Evolutionary conservation across 176 grass and related monocot genomes (phyloP).

Genomic region (Canna indica): DNA sequence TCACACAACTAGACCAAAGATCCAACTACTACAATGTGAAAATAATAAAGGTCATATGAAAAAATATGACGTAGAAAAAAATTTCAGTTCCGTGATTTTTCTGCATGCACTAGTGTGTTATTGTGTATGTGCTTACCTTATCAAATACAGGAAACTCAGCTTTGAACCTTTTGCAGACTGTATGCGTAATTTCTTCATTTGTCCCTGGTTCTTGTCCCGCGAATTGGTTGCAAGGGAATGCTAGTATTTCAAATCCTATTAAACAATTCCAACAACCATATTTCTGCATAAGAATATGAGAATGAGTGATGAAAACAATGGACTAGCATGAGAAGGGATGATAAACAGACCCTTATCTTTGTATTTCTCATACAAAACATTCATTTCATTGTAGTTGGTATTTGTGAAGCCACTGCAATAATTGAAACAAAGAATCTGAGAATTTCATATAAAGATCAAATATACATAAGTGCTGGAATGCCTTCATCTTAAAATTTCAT

Average conservation of each 20-base stretch:
- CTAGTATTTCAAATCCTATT: slow-evolving; percentile 15
- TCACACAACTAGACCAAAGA: neutral
- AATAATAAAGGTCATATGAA: neutral
- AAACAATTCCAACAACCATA: neutral
- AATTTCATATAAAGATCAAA: neutral
- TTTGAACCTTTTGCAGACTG: slow-evolving; percentile 7
- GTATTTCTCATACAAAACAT: slow-evolving; percentile 17
- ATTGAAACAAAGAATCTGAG: neutral
- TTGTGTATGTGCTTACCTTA: slow-evolving; percentile 11
- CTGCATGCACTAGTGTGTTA: neutral
- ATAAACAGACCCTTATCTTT: slow-evolving; percentile 7
- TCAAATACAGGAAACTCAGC: slow-evolving; percentile 20
- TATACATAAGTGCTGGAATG: neutral
- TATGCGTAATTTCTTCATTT: slow-evolving; percentile 15
- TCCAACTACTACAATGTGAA: no score
- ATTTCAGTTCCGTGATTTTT: neutral
- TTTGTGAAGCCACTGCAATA: slow-evolving; percentile 13
- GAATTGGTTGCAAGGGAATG: slow-evolving; percentile 23
- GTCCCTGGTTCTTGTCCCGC: slow-evolving; percentile 13
- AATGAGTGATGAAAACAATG: neutral
- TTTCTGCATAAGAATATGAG: neutral
- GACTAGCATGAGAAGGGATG: neutral
- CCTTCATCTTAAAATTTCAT: neutral
- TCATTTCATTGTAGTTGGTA: slow-evolving; percentile 24
- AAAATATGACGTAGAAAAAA: neutral